Evolutionary conservation across 345 rosid species (phyloP), one percentile per base, ranked within the genome.

Genomic region (Gossypium sturtianum): DNA sequence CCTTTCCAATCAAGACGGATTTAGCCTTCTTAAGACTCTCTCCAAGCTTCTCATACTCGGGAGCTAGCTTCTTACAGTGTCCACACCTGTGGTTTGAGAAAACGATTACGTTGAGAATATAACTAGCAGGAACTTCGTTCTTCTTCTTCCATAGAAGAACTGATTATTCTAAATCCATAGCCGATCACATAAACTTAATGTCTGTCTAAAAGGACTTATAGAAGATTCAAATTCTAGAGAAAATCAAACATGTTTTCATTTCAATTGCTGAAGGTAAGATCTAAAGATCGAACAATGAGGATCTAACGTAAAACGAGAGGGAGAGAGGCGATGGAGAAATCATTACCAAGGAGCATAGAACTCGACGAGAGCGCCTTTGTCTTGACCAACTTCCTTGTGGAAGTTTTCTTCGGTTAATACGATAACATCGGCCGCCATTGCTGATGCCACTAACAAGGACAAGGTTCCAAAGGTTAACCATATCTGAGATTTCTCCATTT

Each of bases 51-150:
- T 95, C 99, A 49, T 88, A 95, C 73, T 95, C 99, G 1, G 99
- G 98, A 82, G 97, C 99, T 43, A 95, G 92, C 89, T 95, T 95
- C 86, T 95, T 91, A 84, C 99, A 95, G 84, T 95, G 99, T 0
- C 99, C 99, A 82, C 99, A 95, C 99, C 99, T 92, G 82, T 60
- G 34, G 69, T 34, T 47, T 17, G 20, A 52, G 56, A 60, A 52
- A 75, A 13, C 66, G 7, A 71, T 63, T 4, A 54, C 15, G 34
- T 61, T 66, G 17, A 19, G 25, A 9, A 19, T 63, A 34, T 38
- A 63, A 38, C 34, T 16, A 38, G 5, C 67, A 16, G 7, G 20
- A 38, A 34, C 67, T 63, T 38, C 38, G 22, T 16, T 38, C 17
- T 54, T 38, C 10, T 20, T 45, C 48, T 9, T 2, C 16, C 34